Conservation (phyloP, 257 asterid genomes). For the Ilex asprella region DNA sequence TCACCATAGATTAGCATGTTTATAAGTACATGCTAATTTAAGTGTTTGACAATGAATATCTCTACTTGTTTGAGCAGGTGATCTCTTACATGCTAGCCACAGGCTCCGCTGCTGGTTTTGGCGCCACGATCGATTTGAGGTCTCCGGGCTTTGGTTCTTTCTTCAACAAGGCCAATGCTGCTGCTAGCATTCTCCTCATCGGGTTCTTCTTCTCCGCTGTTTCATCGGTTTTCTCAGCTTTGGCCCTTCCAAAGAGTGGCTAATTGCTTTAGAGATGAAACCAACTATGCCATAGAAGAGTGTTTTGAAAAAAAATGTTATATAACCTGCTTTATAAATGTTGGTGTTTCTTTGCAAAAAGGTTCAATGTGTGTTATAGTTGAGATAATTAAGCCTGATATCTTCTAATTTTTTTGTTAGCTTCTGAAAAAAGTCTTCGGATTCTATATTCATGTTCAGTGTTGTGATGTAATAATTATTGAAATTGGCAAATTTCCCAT, state of each 20-base stretch:
- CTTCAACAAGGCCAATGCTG: conserved; percentile 27
- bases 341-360: conserved; percentile 22
- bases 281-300: neutral
- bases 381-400: too few relatives aligned
- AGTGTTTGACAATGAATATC: neutral
- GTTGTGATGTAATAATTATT: too few relatives aligned
- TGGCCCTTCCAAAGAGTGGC: conserved; percentile 38
- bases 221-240: conserved; percentile 40
- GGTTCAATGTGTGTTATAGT: neutral
- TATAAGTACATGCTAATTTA: too few relatives aligned
- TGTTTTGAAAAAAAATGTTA: too few relatives aligned
- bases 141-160: conserved; percentile 3
- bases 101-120: conserved; percentile 44
- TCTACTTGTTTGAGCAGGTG: conserved; percentile 14
- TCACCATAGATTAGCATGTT: too few relatives aligned
- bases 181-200: conserved; percentile 39
- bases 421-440: too few relatives aligned
- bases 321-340: neutral
- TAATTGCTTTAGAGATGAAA: conserved; percentile 7
- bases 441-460: too few relatives aligned
- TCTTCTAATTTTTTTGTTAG: too few relatives aligned
- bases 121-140: conserved; percentile 32
- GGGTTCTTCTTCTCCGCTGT: conserved; percentile 30
- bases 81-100: conserved; percentile 29
- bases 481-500: too few relatives aligned